phyloP scores from a whole-genome alignment of 331 rosid genomes.

The Quercus phellos region DNA sequence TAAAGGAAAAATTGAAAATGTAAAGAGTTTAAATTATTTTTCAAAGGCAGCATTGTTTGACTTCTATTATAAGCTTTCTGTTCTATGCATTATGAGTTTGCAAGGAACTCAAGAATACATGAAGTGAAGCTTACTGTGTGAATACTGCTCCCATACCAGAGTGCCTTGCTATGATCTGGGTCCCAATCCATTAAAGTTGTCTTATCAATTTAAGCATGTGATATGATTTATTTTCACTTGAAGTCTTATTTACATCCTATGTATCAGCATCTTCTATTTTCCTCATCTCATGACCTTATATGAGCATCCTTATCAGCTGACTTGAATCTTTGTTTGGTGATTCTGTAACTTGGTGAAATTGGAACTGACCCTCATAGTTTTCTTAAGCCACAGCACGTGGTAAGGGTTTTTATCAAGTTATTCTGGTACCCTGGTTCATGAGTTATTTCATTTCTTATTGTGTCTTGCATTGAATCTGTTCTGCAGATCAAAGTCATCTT shows the following conservation, averaged over 20 bases:
- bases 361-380: too few species aligned
- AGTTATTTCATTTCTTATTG: neutral
- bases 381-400: too few species aligned
- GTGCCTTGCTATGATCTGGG: too few species aligned
- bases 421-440: neutral
- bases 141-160: neutral
- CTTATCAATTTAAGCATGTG: too few species aligned
- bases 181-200: too few species aligned
- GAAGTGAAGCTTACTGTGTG: neutral
- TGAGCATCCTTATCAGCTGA: too few species aligned
- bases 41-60: neutral
- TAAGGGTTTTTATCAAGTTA: neutral
- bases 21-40: neutral
- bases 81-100: neutral
- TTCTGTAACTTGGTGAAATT: too few species aligned
- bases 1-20: neutral
- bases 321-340: too few species aligned
- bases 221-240: too few species aligned
- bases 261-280: too few species aligned
- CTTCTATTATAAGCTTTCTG: neutral
- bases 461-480: neutral
- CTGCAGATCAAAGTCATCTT: neutral
- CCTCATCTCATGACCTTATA: too few species aligned
- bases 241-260: too few species aligned
- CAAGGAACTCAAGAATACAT: neutral